Evolutionary conservation across 805 yeast species (phyloP), one percentile per base, ranked within the genome.

Genomic region (Candida nonsorbophila): DNA sequence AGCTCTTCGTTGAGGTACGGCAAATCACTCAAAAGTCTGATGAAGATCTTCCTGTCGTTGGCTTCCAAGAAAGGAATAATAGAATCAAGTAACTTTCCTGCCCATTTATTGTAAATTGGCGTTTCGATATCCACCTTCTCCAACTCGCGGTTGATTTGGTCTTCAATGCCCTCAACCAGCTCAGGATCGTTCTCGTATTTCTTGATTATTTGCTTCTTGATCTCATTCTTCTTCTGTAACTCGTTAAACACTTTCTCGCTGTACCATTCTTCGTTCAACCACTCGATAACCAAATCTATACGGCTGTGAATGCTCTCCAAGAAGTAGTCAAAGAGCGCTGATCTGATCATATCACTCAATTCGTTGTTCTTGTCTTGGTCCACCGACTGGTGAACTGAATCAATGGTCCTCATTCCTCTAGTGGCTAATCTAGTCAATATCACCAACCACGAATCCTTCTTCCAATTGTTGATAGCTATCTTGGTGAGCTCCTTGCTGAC

Each of bases 201-300:
- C 5, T 40, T 35, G 8, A 47, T 42, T 5, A 45, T 37, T 4
- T 47, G 45, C 4, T 36, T 28, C 41, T 37, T 20, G 49, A 32
- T 19, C 33, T 39, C 44, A 7, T 44, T 51, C 41, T 37, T 37
- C 20, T 45, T 15, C 17, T 36, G 41, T 34, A 40, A 55, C 36
- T 63, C 67, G 34, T 54, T 55, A 27, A 47, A 44, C 3, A 71
- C 70, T 33, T 47, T 58, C 46, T 79, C 84, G 27, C 74, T 64
- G 57, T 75, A 79, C 94, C 96, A 92, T 53, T 92, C 98, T 56
- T 92, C 98, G 45, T 83, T 88, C 32, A 92, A 60, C 99, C 99
- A 92, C 38, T 83, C 87, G 21, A 90, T 77, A 12, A 86, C 77
- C 20, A 80, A 57, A 34, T 84, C 94, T 8, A 88, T 68, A 20